Conservation (phyloP, 202 grass and related monocot genomes). For the Zoysia matrella region DNA sequence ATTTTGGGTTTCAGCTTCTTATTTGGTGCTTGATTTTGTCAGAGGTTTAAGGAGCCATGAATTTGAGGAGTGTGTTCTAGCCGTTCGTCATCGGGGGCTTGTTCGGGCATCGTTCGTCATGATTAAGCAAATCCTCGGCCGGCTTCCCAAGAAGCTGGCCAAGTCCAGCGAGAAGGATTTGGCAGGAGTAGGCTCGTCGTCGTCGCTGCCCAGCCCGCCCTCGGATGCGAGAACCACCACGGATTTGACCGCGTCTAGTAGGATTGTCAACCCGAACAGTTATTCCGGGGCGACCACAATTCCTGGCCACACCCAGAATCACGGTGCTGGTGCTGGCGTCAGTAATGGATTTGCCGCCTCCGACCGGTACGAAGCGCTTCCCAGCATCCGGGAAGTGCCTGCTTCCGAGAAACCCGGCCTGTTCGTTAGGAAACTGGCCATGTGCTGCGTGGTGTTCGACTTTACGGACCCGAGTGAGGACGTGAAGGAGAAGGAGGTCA, state of each 20-base stretch:
- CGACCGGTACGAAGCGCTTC: constrained; percentile 58
- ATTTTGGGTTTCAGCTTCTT: not conserved
- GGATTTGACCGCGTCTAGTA: constrained; percentile 54
- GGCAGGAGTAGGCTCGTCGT: constrained; percentile 44
- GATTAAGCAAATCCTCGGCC: constrained; percentile 90
- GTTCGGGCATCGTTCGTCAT: constrained; percentile 46
- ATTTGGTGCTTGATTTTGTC: constrained; percentile 31
- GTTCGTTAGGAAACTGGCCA: constrained; percentile 79
- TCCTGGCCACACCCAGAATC: constrained; percentile 35
- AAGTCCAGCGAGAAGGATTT: constrained; percentile 85
- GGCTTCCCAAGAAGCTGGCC: constrained; percentile 73
- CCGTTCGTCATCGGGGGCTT: constrained; percentile 24
- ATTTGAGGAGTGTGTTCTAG: constrained; percentile 26
- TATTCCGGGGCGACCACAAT: constrained; percentile 25
- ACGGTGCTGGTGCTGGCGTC: constrained; percentile 24
- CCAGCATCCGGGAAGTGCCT: constrained; percentile 73
- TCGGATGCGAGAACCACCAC: constrained; percentile 59
- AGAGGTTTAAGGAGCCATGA: constrained; percentile 18
- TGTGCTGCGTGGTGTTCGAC: constrained; percentile 82
- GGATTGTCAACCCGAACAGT: constrained; percentile 43
- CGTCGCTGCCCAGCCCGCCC: constrained; percentile 42
- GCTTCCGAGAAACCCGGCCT: constrained; percentile 69
- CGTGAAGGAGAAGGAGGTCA: constrained; percentile 94
- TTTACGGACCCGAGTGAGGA: constrained; percentile 80
- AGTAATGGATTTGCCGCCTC: constrained; percentile 57